Evolutionary conservation across 2,329 filamentous ascomycete species (phyloP).

Genomic region (Microascus cirrosus): DNA sequence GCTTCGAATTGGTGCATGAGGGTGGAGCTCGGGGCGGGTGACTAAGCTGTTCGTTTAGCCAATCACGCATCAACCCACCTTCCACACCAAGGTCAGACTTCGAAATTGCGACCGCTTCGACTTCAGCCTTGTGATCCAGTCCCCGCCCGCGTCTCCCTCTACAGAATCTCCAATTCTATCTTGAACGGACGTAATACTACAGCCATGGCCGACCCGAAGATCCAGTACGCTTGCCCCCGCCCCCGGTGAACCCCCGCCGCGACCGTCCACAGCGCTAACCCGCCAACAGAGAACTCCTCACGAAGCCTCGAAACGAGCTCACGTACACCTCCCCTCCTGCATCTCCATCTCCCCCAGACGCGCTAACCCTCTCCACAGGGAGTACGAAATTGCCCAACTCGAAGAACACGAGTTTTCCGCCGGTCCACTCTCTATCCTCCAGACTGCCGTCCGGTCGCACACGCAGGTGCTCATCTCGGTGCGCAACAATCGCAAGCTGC

Average conservation of each 20-base stretch:
- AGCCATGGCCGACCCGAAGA: slow-evolving; percentile 57
- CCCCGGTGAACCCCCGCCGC: background rate
- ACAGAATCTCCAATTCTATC: background rate
- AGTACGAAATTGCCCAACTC: slow-evolving; percentile 78
- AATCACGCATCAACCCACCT: background rate
- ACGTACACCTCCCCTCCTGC: slow-evolving; percentile 51
- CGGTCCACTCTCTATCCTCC: slow-evolving; percentile 70
- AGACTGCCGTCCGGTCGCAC: slow-evolving; percentile 90
- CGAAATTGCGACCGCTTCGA: background rate
- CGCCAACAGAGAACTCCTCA: slow-evolving; percentile 63
- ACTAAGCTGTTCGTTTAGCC: background rate
- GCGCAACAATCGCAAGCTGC: slow-evolving; percentile 95
- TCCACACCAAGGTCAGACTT: background rate
- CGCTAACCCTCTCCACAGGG: slow-evolving; percentile 36
- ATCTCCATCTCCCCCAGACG: slow-evolving; percentile 4
- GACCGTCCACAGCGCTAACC: slow-evolving; percentile 15
- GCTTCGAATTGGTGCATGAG: background rate
- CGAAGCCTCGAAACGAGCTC: slow-evolving; percentile 80
- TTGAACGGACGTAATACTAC: background rate
- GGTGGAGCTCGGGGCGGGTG: background rate
- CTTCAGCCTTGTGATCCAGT: background rate
- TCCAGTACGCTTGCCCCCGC: slow-evolving; percentile 45
- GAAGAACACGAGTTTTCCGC: slow-evolving; percentile 45
- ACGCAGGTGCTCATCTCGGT: slow-evolving; percentile 94
- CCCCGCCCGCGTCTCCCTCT: background rate